Percentiles rank a stretch among this genome's conserved stretches.
phyloP scores from a whole-genome alignment of 345 rosid genomes.

The Salix arbutifolia region DNA sequence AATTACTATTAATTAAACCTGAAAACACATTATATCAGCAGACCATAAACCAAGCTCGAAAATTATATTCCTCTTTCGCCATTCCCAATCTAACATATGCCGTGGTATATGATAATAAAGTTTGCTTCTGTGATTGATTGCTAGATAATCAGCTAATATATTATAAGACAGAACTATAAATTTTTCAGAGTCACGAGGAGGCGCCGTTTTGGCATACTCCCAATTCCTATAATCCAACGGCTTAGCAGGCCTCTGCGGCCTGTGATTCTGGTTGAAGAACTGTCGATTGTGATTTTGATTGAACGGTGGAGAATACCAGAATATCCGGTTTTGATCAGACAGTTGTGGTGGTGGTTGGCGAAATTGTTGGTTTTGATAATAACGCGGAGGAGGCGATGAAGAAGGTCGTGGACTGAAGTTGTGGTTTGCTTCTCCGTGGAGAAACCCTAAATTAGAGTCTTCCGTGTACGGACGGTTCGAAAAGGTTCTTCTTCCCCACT shows the following conservation, averaged over 20 bases:
- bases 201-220: slow-evolving; percentile 56
- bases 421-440: slow-evolving; percentile 23
- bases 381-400: neutral
- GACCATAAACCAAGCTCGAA: slow-evolving; percentile 91
- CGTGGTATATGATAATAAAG: slow-evolving; percentile 83
- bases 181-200: slow-evolving; percentile 54
- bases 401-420: slow-evolving; percentile 14
- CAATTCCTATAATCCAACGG: slow-evolving; percentile 68
- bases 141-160: slow-evolving; percentile 89
- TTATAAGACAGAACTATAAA: slow-evolving; percentile 79
- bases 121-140: slow-evolving; percentile 59
- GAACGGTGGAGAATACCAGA: neutral
- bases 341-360: slow-evolving; percentile 17
- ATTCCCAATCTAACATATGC: slow-evolving; percentile 70
- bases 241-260: slow-evolving; percentile 46
- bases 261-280: slow-evolving; percentile 37
- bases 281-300: slow-evolving; percentile 21
- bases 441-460: slow-evolving; percentile 41
- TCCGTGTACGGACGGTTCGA: slow-evolving; percentile 50
- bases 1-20: slow-evolving; percentile 38
- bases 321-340: no score
- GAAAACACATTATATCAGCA: slow-evolving; percentile 92
- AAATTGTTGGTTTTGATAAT: slow-evolving; percentile 18
- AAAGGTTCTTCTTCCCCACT: slow-evolving; percentile 49
- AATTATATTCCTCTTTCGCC: slow-evolving; percentile 66